Percentiles rank a stretch among this genome's conserved stretches.
Evolutionary conservation across 2,329 filamentous ascomycete species (phyloP).

Genomic region (Aureobasidium sp.): DNA sequence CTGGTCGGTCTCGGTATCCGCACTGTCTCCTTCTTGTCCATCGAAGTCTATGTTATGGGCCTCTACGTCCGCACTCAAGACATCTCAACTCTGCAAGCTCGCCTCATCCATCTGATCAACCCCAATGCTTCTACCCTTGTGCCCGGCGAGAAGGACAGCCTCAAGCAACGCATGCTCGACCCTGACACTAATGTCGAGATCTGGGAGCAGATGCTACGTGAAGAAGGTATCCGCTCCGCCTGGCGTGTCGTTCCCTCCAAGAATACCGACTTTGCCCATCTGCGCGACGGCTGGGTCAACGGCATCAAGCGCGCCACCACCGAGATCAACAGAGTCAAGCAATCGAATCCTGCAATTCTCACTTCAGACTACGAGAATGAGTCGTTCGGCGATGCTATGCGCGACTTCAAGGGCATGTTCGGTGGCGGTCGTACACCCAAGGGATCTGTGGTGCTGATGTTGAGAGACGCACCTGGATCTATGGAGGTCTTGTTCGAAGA

Average conservation of each 20-base stretch:
- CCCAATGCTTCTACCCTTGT: slow-evolving; percentile 74
- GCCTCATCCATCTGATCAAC: slow-evolving; percentile 67
- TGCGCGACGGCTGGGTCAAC: slow-evolving; percentile 84
- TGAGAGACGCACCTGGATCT: slow-evolving; percentile 55
- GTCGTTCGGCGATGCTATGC: slow-evolving; percentile 64
- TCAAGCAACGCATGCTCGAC: slow-evolving; percentile 63
- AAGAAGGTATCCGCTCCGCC: slow-evolving; percentile 61
- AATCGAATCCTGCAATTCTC: slow-evolving; percentile 19
- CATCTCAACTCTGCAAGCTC: slow-evolving; percentile 66
- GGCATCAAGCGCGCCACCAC: slow-evolving; percentile 67
- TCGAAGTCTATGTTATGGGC: slow-evolving; percentile 83
- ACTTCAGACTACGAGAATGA: slow-evolving; percentile 57
- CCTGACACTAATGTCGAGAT: slow-evolving; percentile 58
- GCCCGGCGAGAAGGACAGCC: slow-evolving; percentile 65
- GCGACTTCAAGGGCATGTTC: slow-evolving; percentile 73
- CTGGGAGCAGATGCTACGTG: slow-evolving; percentile 63
- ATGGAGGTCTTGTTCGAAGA: slow-evolving; percentile 61
- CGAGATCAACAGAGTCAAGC: slow-evolving; percentile 16
- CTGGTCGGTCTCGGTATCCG: slow-evolving; percentile 81
- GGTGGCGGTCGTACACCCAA: slow-evolving; percentile 70
- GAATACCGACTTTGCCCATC: slow-evolving; percentile 87
- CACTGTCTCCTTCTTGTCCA: slow-evolving; percentile 78
- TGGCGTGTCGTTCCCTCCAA: slow-evolving; percentile 83
- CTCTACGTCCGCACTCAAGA: slow-evolving; percentile 82
- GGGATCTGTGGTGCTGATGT: slow-evolving; percentile 65